These are phyloP conservation scores for Podaxis pistillaris DNA, from an alignment of 768 basidiomycete genomes.

Conservation along the genomic window DNA sequence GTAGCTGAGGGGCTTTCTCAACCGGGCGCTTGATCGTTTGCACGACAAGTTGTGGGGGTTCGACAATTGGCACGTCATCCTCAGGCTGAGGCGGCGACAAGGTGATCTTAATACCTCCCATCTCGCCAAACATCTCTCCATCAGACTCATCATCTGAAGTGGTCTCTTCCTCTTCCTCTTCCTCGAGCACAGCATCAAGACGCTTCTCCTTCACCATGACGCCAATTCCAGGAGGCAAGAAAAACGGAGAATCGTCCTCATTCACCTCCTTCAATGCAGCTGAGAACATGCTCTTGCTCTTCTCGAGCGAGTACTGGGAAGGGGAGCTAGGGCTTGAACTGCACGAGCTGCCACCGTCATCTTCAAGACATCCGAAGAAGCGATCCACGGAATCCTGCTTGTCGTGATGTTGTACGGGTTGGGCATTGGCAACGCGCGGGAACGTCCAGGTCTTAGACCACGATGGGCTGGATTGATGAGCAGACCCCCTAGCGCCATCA, in stretches of 20 bases:
- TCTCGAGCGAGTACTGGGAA: constrained; percentile 48
- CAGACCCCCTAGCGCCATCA: constrained; percentile 22
- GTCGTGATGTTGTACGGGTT: constrained; percentile 5
- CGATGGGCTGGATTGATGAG: constrained; percentile 38
- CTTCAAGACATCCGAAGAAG: constrained; percentile 75
- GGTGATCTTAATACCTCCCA: constrained; percentile 72
- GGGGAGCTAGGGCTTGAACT: constrained; percentile 42
- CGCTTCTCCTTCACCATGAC: constrained; percentile 43
- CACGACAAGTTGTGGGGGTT: constrained; percentile 26
- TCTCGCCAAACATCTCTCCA: constrained; percentile 57
- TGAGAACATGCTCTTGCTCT: constrained; percentile 59
- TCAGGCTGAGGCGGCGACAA: constrained; percentile 60
- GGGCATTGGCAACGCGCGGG: constrained; percentile 26
- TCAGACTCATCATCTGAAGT: constrained; percentile 36
- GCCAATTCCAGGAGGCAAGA: constrained; percentile 40
- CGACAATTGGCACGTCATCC: constrained; percentile 29
- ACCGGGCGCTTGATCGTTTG: constrained; percentile 19
- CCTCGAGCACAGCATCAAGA: constrained; percentile 33
- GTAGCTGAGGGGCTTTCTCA: constrained; percentile 31
- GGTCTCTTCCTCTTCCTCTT: constrained; percentile 33
- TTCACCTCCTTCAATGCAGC: constrained; percentile 48
- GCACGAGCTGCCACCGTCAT: constrained; percentile 37
- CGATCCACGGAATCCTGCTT: constrained; percentile 57
- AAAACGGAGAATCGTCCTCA: constrained; percentile 51
- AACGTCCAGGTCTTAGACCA: constrained; percentile 75